These are phyloP conservation scores for Plenodomus tracheiphilus DNA, from an alignment of 2,329 filamentous ascomycete genomes.

Conservation along the genomic window DNA sequence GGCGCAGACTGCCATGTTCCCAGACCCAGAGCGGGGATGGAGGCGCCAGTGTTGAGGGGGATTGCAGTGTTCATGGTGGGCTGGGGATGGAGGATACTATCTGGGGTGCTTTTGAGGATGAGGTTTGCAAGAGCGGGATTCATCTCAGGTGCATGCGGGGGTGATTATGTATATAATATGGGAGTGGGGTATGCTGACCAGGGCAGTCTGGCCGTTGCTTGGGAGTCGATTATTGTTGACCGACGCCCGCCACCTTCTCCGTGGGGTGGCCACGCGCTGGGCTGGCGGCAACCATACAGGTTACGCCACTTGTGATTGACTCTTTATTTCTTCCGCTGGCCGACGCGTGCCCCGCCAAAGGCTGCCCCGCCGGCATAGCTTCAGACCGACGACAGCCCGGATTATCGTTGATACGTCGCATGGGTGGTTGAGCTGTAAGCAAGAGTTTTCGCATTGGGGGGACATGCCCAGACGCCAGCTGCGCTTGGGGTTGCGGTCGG, in stretches of 20 bases:
- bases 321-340: conserved; percentile 40
- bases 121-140: conserved; percentile 46
- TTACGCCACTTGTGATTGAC: conserved; percentile 33
- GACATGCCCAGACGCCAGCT: conserved; percentile 15
- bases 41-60: conserved; percentile 46
- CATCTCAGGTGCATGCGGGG: conserved; percentile 43
- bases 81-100: conserved; percentile 40
- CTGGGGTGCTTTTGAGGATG: conserved; percentile 44
- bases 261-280: neutral
- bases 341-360: conserved; percentile 22
- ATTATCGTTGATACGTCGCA: conserved; percentile 15
- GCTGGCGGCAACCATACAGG: conserved; percentile 7
- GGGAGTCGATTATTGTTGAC: conserved; percentile 9
- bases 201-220: conserved; percentile 6
- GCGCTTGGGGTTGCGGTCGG: conserved; percentile 18
- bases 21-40: conserved; percentile 44
- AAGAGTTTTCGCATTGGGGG: conserved; percentile 7
- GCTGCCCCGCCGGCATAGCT: conserved; percentile 28
- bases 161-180: conserved; percentile 32
- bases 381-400: conserved; percentile 22
- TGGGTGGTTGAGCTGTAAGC: conserved; percentile 6
- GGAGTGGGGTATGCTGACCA: conserved; percentile 7
- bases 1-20: conserved; percentile 48
- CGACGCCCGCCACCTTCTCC: conserved; percentile 1
- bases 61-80: conserved; percentile 46